These are phyloP conservation scores for Betula pendula DNA, from an alignment of 306 rosid genomes.

Conservation along the genomic window DNA sequence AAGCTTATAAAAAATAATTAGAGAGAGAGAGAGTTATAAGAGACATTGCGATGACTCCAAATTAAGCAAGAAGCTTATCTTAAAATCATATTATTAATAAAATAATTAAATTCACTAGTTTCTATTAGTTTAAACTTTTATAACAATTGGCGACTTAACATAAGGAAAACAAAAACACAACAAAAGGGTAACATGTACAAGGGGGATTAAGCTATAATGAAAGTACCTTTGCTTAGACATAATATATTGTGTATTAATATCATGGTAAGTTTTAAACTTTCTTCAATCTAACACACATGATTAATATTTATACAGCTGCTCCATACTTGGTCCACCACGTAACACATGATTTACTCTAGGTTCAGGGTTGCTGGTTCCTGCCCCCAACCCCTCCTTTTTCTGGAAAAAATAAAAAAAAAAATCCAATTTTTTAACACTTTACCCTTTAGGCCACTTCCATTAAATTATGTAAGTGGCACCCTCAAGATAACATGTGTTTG, in stretches of 20 bases:
- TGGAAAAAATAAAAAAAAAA: no score
- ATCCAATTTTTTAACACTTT: neutral
- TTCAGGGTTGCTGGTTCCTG: neutral
- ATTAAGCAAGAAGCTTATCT: constrained; percentile 12
- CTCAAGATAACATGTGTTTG: neutral
- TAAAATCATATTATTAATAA: neutral
- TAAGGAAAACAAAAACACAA: neutral
- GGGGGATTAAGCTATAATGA: neutral
- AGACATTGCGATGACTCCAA: constrained; percentile 28
- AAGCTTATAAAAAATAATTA: constrained; percentile 11
- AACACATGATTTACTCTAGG: neutral
- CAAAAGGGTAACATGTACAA: neutral
- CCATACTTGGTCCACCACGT: no score
- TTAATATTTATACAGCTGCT: no score
- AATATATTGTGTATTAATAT: neutral
- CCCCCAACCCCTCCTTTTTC: neutral
- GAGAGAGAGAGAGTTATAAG: constrained; percentile 4
- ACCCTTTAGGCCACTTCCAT: neutral
- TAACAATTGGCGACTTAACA: no score
- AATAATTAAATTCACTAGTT: no score
- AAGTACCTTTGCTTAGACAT: constrained; percentile 8
- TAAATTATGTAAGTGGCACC: neutral
- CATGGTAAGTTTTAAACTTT: neutral
- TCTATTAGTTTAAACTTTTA: no score
- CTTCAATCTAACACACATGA: neutral